A percentile compares a stretch with the other conserved stretches of the same genome.
Evolutionary conservation across 2,329 filamentous ascomycete genomes (phyloP).

Genomic region (Fonsecaea nubica): DNA sequence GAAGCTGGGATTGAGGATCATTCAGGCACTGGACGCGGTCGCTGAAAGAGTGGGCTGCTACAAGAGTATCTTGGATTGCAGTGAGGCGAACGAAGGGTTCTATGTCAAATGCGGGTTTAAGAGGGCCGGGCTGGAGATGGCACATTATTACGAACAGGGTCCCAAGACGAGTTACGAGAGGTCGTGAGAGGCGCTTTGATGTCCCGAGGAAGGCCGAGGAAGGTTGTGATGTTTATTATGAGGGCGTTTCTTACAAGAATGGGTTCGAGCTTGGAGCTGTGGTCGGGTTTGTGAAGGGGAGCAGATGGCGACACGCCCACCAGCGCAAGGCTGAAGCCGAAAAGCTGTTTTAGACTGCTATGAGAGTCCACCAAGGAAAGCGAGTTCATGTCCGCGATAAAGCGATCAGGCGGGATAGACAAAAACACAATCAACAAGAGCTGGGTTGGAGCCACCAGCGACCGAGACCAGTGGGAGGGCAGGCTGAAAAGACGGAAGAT

Average conservation of each 20-base stretch:
- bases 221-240: not conserved
- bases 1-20: constrained; percentile 90
- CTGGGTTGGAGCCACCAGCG: not conserved
- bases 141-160: constrained; percentile 74
- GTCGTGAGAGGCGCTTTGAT: not conserved
- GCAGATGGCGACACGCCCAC: not conserved
- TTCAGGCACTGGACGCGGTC: constrained; percentile 89
- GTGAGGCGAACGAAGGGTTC: constrained; percentile 94
- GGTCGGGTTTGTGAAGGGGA: not conserved
- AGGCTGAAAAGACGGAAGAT: not conserved
- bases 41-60: constrained; percentile 91
- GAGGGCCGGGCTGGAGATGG: constrained; percentile 92
- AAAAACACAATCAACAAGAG: not conserved
- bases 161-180: constrained; percentile 28
- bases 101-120: constrained; percentile 98
- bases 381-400: constrained; percentile 1
- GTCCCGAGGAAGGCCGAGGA: too few relatives aligned
- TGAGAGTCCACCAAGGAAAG: not conserved
- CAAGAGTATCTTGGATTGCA: constrained; percentile 96
- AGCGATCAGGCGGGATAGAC: not conserved
- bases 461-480: not conserved
- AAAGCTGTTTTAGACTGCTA: not conserved
- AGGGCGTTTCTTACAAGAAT: not conserved
- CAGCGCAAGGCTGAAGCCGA: not conserved
- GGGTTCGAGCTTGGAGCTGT: not conserved